Base-by-base conservation (phyloP, 805 yeast species). In the Monosporozyma siamensis region DNA sequence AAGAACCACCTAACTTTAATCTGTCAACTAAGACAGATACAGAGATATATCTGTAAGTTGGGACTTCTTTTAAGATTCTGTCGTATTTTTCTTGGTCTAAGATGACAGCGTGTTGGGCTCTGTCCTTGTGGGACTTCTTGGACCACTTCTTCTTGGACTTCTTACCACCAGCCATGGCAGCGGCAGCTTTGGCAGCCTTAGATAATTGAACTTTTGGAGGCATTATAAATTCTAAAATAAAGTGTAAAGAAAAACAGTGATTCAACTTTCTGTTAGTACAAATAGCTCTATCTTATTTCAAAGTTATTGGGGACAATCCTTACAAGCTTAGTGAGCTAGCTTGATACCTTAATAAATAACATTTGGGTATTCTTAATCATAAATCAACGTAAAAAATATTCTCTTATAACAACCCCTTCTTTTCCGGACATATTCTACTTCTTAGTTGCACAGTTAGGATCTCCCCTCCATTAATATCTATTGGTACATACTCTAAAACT, bases 71-170 rank as follows among this genome's bases (percentile, higher is more conserved):
- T 76, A 88, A 71, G 77, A 92, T 85, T 80, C 97, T 87, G 94
- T 92, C 98, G 78, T 83, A 90, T 71, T 90, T 86, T 63, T 92
- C 95, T 79, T 92, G 97, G 74, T 92, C 99, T 66, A 92, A 78
- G 71, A 85, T 77, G 66, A 92, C 89, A 69, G 88, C 81, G 81
- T 92, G 98, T 72, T 86, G 90, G 65, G 98, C 97, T 95, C 85
- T 90, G 77, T 92, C 99, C 89, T 94, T 92, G 74, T 88, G 95
- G 82, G 94, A 88, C 75, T 96, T 96, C 82, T 90, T 89, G 84
- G 95, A 85, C 98, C 97, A 92, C 95, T 92, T 92, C 95, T 92
- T 90, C 88, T 92, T 92, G 75, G 95, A 87, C 71, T 90, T 88
- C 85, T 89, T 89, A 82, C 97, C 95, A 84, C 97, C 97, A 72